A percentile compares a stretch with the other conserved stretches of the same genome.
Conservation (phyloP, 768 basidiomycete genomes). For the Ramaria sp. region DNA sequence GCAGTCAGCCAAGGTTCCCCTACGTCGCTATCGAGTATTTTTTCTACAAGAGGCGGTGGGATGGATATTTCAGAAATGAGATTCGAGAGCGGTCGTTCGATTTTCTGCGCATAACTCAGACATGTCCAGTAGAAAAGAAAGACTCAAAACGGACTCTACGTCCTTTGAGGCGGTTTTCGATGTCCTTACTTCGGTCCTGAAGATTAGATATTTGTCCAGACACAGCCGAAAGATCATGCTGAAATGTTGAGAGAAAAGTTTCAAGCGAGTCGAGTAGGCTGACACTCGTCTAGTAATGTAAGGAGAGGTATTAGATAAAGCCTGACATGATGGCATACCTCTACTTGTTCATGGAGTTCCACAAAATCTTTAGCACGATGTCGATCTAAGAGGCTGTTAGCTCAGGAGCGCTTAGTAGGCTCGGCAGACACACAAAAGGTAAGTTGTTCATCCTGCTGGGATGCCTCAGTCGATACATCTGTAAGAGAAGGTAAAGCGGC, state of each 20-base stretch:
- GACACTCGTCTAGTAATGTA: conserved; percentile 59
- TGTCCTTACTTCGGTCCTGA: conserved; percentile 81
- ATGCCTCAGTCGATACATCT: not conserved
- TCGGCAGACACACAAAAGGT: not conserved
- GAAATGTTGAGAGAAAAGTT: conserved; percentile 89
- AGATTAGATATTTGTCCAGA: conserved; percentile 95
- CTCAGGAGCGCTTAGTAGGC: not conserved
- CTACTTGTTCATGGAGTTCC: conserved; percentile 85
- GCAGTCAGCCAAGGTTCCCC: conserved; percentile 81
- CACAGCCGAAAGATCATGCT: conserved; percentile 85
- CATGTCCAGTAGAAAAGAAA: not conserved
- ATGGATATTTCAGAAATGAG: conserved; percentile 75
- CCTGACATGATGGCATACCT: conserved; percentile 33
- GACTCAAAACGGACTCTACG: conserved; percentile 49
- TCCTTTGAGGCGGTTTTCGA: conserved; percentile 77
- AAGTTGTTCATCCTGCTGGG: conserved; percentile 4
- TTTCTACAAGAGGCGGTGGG: conserved; percentile 63
- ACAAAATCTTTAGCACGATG: conserved; percentile 55
- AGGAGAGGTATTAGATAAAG: conserved; percentile 1
- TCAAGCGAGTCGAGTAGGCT: conserved; percentile 80
- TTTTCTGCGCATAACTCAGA: conserved; percentile 41
- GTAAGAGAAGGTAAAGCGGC: not conserved
- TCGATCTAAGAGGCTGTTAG: conserved; percentile 19
- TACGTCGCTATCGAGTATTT: conserved; percentile 77
- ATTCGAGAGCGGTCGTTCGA: conserved; percentile 77